Evolutionary conservation across 768 basidiomycete genomes (phyloP).

Genomic region (Piloderma croceum): DNA sequence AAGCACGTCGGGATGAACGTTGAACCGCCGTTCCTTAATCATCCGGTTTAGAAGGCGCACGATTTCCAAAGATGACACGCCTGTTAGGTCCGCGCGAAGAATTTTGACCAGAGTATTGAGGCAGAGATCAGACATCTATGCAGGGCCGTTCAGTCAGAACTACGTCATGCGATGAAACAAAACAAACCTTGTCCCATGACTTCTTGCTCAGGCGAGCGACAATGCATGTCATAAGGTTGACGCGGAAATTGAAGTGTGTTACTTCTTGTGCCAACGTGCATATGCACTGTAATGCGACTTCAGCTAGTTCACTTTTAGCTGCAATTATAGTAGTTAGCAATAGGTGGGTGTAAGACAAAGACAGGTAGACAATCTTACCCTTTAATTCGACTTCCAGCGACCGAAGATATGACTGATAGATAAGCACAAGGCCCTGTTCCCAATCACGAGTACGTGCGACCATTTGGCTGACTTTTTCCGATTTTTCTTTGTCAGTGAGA

Average conservation of each 20-base stretch:
- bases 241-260: slow-evolving; percentile 95
- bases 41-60: slow-evolving; percentile 91
- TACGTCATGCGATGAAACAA: slow-evolving; percentile 7
- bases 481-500: slow-evolving; percentile 84
- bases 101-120: slow-evolving; percentile 75
- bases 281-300: slow-evolving; percentile 76
- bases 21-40: slow-evolving; percentile 90
- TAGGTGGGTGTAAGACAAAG: slow-evolving; percentile 1
- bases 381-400: slow-evolving; percentile 83
- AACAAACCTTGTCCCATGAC: slow-evolving; percentile 82
- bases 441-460: slow-evolving; percentile 87
- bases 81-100: slow-evolving; percentile 78
- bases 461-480: slow-evolving; percentile 91
- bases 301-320: slow-evolving; percentile 59
- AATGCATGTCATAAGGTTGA: slow-evolving; percentile 85
- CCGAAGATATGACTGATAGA: slow-evolving; percentile 87
- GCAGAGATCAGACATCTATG: slow-evolving; percentile 80
- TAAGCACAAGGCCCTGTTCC: slow-evolving; percentile 86
- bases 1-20: slow-evolving; percentile 84
- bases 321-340: not conserved
- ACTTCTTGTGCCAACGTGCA: slow-evolving; percentile 78
- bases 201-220: slow-evolving; percentile 77
- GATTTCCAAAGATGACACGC: slow-evolving; percentile 76
- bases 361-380: slow-evolving; percentile 39
- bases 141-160: slow-evolving; percentile 10